Evolutionary conservation across 2,329 filamentous ascomycete species (phyloP).

Genomic region (Curvularia sp.): DNA sequence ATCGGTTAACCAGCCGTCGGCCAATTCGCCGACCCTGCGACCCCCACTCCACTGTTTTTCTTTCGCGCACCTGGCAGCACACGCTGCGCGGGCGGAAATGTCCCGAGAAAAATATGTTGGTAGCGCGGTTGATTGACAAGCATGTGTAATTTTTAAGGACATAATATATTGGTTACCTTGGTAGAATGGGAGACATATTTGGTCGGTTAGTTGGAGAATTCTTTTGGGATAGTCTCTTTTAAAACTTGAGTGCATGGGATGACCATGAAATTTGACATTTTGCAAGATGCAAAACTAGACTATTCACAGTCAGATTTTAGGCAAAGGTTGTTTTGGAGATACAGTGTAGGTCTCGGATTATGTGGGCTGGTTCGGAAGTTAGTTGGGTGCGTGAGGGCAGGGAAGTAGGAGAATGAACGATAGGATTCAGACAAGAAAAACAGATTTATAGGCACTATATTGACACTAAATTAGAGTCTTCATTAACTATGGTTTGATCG

Average conservation of each 20-base stretch:
- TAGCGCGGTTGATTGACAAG: not conserved
- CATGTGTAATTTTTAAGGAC: too few relatives aligned
- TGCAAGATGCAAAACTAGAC: not conserved
- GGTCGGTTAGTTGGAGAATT: too few relatives aligned
- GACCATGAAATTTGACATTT: not conserved
- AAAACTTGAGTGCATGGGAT: too few relatives aligned
- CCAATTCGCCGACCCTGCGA: not conserved
- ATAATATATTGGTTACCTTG: too few relatives aligned
- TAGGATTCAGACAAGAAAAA: not conserved
- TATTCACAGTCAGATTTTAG: not conserved
- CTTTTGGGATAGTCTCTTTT: too few relatives aligned
- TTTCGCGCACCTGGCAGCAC: not conserved
- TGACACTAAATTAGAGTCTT: too few relatives aligned
- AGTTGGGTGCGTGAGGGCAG: not conserved
- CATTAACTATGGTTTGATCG: too few relatives aligned
- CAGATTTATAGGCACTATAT: not conserved
- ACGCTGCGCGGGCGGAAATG: not conserved
- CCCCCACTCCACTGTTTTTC: not conserved
- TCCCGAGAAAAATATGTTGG: not conserved
- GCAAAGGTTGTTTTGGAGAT: not conserved
- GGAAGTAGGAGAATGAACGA: not conserved
- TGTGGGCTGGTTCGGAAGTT: not conserved
- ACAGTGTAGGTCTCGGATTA: not conserved
- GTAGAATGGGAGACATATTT: too few relatives aligned
- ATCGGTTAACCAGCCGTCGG: not conserved